phyloP scores from a whole-genome alignment of 345 rosid genomes.

The Durio zibethinus region DNA sequence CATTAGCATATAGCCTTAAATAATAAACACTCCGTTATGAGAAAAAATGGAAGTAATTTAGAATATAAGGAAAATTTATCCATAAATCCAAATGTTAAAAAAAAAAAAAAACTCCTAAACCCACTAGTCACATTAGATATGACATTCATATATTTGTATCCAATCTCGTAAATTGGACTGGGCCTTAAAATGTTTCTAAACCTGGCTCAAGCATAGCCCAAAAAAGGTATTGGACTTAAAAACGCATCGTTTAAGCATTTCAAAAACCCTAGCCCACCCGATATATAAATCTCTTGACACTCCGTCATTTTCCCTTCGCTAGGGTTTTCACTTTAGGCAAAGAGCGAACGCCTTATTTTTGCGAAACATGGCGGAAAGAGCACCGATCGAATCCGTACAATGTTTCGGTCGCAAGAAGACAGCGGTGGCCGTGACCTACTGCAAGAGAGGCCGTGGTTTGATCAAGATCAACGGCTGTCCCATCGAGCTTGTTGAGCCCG shows the following conservation, averaged over 20 bases:
- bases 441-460: slow-evolving; percentile 67
- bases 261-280: slow-evolving; percentile 3
- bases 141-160: no score
- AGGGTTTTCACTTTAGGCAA: slow-evolving; percentile 17
- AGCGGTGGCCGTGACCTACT: slow-evolving; percentile 73
- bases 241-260: not conserved
- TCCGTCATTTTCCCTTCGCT: not conserved
- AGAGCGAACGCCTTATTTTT: not conserved
- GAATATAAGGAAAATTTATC: no score
- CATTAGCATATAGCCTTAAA: no score
- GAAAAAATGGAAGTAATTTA: no score
- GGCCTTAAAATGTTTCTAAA: not conserved
- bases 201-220: not conserved
- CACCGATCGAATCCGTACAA: slow-evolving; percentile 45
- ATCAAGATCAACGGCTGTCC: slow-evolving; percentile 81
- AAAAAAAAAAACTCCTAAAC: no score
- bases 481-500: slow-evolving; percentile 68
- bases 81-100: no score
- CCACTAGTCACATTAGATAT: no score
- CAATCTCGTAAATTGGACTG: not conserved
- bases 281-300: not conserved
- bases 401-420: slow-evolving; percentile 86
- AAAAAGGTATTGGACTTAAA: not conserved
- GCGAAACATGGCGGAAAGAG: not conserved
- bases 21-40: no score